Evolutionary conservation across 345 rosid genomes (phyloP).

Genomic region (Carallia pectinifolia): DNA sequence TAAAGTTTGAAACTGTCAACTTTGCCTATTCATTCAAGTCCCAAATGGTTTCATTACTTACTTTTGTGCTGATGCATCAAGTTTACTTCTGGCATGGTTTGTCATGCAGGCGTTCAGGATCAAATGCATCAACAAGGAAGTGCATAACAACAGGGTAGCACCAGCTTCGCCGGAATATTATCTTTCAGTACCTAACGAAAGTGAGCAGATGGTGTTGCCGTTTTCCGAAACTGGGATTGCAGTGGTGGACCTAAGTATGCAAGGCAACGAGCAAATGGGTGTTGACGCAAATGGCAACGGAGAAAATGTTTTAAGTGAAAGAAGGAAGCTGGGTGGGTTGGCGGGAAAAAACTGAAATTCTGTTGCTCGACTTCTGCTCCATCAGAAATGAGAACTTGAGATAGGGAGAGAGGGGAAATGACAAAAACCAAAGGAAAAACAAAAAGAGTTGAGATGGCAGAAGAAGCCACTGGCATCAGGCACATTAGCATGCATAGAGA

Average conservation of each 20-base stretch:
- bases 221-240: slow-evolving; percentile 7
- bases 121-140: slow-evolving; percentile 50
- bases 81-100: background rate
- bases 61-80: background rate
- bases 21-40: background rate
- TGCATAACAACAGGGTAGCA: slow-evolving; percentile 51
- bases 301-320: slow-evolving; percentile 12
- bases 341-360: slow-evolving; percentile 16
- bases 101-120: slow-evolving; percentile 42
- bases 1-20: background rate
- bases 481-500: no score
- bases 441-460: no score
- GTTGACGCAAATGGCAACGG: slow-evolving; percentile 11
- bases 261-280: slow-evolving; percentile 6
- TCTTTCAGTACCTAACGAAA: slow-evolving; percentile 13
- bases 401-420: background rate
- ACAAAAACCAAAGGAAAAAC: background rate
- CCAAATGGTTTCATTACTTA: background rate
- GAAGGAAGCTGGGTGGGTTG: slow-evolving; percentile 2
- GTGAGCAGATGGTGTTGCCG: slow-evolving; percentile 17
- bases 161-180: slow-evolving; percentile 49
- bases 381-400: background rate
- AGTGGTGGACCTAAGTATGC: slow-evolving; percentile 6
- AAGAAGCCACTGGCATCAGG: no score
- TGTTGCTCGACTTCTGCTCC: slow-evolving; percentile 36